A percentile compares a stretch with the other conserved stretches of the same genome.
phyloP scores from a whole-genome alignment of 371 early-diverging fungal species.

The Blakeslea trispora region DNA sequence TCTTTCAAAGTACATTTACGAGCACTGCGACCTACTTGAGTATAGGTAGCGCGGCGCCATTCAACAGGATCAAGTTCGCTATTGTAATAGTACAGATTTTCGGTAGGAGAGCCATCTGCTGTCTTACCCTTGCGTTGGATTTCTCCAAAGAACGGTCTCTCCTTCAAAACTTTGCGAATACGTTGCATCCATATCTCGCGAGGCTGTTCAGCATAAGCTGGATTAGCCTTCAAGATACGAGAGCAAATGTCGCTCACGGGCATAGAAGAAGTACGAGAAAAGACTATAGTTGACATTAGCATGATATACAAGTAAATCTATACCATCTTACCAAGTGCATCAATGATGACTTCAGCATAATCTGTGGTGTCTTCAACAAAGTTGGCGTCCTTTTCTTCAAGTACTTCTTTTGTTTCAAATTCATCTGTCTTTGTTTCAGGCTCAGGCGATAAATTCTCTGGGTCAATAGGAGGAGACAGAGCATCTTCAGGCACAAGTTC shows the following conservation, averaged over 20 bases:
- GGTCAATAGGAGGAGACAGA: constrained; percentile 10
- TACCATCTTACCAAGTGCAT: constrained; percentile 41
- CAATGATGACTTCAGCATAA: constrained; percentile 50
- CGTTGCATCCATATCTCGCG: constrained; percentile 41
- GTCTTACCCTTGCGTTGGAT: constrained; percentile 67
- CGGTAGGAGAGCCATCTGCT: constrained; percentile 64
- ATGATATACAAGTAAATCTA: not conserved
- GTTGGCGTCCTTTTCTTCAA: constrained; percentile 12
- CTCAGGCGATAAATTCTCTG: constrained; percentile 16
- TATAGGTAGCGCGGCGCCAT: constrained; percentile 53
- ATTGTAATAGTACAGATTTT: constrained; percentile 63
- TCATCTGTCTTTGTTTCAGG: constrained; percentile 6
- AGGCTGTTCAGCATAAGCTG: constrained; percentile 33
- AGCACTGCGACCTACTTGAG: constrained; percentile 62
- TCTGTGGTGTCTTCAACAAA: constrained; percentile 20
- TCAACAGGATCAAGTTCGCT: constrained; percentile 61
- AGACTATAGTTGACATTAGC: constrained; percentile 27
- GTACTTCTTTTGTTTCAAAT: constrained; percentile 1
- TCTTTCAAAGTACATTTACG: constrained; percentile 68
- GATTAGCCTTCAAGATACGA: constrained; percentile 45
- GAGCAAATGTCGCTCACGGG: constrained; percentile 52
- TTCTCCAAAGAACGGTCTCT: constrained; percentile 55
- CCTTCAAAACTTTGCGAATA: constrained; percentile 37
- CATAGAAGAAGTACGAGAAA: constrained; percentile 53
- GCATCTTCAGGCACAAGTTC: constrained; percentile 16